A percentile compares a stretch with the other conserved stretches of the same genome.
These are phyloP conservation scores for Ichthyophonus hoferi DNA, from an alignment of 208 protist genomes.

Conservation along the genomic window DNA sequence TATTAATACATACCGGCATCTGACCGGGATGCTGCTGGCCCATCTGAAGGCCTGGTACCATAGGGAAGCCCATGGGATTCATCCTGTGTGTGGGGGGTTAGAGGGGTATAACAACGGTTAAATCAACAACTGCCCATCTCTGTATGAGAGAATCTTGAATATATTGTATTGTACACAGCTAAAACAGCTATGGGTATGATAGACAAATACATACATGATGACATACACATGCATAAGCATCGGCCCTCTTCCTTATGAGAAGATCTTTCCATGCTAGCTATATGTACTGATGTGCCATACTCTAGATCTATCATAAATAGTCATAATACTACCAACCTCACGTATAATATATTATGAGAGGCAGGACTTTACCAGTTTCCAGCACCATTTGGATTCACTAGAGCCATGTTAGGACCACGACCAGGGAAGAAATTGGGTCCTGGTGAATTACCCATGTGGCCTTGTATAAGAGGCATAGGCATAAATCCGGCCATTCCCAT, in stretches of 20 bases:
- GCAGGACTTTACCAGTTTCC: background rate
- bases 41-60: background rate
- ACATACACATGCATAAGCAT: too few relatives aligned
- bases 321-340: too few relatives aligned
- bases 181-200: too few relatives aligned
- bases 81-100: background rate
- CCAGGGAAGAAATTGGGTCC: background rate
- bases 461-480: background rate
- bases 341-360: background rate
- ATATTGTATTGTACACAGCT: too few relatives aligned
- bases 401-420: background rate
- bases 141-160: background rate
- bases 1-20: background rate
- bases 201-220: too few relatives aligned
- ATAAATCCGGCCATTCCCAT: background rate
- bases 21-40: background rate
- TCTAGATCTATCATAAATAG: too few relatives aligned
- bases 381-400: background rate
- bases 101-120: background rate
- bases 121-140: background rate
- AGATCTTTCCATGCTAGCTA: too few relatives aligned
- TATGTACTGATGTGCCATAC: too few relatives aligned
- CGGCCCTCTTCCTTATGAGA: too few relatives aligned
- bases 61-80: background rate
- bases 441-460: background rate